These are phyloP conservation scores for Ceratobasidium sp. DNA, from an alignment of 1,284 basidiomycete species.

Conservation along the genomic window DNA sequence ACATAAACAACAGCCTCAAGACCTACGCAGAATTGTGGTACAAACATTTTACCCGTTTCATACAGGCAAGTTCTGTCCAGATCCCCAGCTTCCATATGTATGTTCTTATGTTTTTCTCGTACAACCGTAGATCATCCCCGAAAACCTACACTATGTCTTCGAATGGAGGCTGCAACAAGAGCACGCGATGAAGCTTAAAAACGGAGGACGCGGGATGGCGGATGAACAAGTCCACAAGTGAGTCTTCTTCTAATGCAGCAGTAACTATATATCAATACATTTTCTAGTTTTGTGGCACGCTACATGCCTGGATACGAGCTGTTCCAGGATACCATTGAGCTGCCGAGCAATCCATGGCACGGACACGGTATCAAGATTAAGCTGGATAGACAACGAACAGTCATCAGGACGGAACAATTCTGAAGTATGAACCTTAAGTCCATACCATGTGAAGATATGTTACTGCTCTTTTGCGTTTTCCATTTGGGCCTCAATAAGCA, in stretches of 20 bases:
- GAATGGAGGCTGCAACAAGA: constrained; percentile 90
- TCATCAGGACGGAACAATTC: constrained; percentile 27
- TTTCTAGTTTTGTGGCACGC: constrained; percentile 76
- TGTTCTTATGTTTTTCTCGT: not conserved
- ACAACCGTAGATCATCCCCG: constrained; percentile 12
- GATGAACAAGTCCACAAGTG: constrained; percentile 82
- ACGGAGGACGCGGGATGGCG: constrained; percentile 89
- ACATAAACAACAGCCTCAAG: constrained; percentile 73
- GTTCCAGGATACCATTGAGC: constrained; percentile 64
- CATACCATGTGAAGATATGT: not conserved
- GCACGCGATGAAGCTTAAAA: constrained; percentile 83
- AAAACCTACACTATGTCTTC: constrained; percentile 60
- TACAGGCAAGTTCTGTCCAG: constrained; percentile 68
- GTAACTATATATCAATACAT: not conserved
- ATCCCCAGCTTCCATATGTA: constrained; percentile 14
- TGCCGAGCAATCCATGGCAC: constrained; percentile 27
- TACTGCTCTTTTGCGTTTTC: constrained; percentile 48
- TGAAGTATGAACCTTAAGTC: not conserved
- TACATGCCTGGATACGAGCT: constrained; percentile 91
- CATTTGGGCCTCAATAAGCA: constrained; percentile 53
- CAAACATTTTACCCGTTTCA: constrained; percentile 74
- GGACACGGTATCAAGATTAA: constrained; percentile 25
- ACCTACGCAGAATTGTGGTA: constrained; percentile 75
- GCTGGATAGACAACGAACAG: constrained; percentile 20
- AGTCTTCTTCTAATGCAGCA: constrained; percentile 52